These are phyloP conservation scores for Cyberlindnera mycetangii DNA, from an alignment of 805 yeast genomes.

Conservation along the genomic window DNA sequence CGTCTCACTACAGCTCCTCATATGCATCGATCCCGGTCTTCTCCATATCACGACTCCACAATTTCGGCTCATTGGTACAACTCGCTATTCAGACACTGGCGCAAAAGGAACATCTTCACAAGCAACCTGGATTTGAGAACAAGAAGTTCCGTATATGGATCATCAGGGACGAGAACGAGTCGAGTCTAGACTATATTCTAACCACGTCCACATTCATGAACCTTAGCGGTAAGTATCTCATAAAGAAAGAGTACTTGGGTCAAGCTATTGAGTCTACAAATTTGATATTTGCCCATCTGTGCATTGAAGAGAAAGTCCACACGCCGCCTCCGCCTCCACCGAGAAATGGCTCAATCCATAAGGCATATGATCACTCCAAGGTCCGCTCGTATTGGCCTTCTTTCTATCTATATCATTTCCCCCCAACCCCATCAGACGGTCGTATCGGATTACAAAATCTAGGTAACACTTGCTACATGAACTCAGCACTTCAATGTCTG, in stretches of 20 bases:
- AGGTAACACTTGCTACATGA: slow-evolving; percentile 95
- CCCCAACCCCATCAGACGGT: slow-evolving; percentile 43
- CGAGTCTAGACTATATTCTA: slow-evolving; percentile 19
- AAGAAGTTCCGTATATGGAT: slow-evolving; percentile 25
- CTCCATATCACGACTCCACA: slow-evolving; percentile 33
- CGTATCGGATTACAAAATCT: slow-evolving; percentile 62
- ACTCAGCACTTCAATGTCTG: slow-evolving; percentile 87
- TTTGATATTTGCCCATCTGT: slow-evolving; percentile 28
- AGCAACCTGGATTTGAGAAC: slow-evolving; percentile 1
- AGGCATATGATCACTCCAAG: not conserved
- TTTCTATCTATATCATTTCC: slow-evolving; percentile 30
- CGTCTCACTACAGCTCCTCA: slow-evolving; percentile 10
- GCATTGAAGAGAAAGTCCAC: slow-evolving; percentile 31
- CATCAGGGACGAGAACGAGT: slow-evolving; percentile 14
- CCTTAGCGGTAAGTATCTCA: slow-evolving; percentile 21
- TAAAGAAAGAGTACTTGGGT: slow-evolving; percentile 23
- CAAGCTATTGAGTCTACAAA: slow-evolving; percentile 23
- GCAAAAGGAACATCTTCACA: slow-evolving; percentile 13
- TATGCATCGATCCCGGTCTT: slow-evolving; percentile 28
- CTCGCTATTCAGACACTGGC: slow-evolving; percentile 17
- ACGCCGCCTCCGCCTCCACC: slow-evolving; percentile 1
- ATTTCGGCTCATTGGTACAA: slow-evolving; percentile 20
- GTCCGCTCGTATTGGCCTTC: slow-evolving; percentile 35
- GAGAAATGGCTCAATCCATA: not conserved
- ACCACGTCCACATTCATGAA: slow-evolving; percentile 30